Percentiles rank a stretch among this genome's conserved stretches.
Evolutionary conservation across 2,329 filamentous ascomycete genomes (phyloP).

Genomic region (Pseudonectria foliicola): DNA sequence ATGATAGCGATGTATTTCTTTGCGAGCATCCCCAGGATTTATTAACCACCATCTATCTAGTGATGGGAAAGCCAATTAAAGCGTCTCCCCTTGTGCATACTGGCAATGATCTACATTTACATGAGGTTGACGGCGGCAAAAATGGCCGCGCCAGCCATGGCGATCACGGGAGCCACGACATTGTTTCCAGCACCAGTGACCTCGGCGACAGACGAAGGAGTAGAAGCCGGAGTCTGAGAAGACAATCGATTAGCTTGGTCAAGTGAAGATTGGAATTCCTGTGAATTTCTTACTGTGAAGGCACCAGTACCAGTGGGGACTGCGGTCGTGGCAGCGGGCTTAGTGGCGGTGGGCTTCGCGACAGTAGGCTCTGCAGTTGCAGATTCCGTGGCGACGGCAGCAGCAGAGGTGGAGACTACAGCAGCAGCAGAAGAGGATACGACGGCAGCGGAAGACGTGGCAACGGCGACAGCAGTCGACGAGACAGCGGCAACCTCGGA

Average conservation of each 20-base stretch:
- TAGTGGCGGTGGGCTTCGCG: conserved; percentile 1
- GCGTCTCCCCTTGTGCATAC: background rate
- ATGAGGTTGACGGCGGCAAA: conserved; percentile 9
- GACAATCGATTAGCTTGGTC: background rate
- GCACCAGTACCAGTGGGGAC: conserved; percentile 2
- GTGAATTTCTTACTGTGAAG: conserved; percentile 6
- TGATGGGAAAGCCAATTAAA: background rate
- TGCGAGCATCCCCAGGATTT: conserved; percentile 3
- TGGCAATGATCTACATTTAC: conserved; percentile 4
- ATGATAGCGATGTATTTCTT: background rate
- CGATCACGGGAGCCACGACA: conserved; percentile 5
- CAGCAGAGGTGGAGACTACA: conserved; percentile 1
- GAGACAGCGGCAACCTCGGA: conserved; percentile 4
- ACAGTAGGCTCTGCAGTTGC: conserved; percentile 1
- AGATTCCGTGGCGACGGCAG: background rate
- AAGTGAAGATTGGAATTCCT: too few species aligned
- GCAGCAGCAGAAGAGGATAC: conserved; percentile 2
- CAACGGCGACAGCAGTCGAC: background rate
- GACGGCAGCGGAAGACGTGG: conserved; percentile 1
- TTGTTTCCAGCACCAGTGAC: conserved; percentile 7
- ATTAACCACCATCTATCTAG: background rate
- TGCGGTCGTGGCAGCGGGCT: conserved; percentile 1
- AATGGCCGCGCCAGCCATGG: conserved; percentile 7
- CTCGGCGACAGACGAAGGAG: conserved; percentile 5
- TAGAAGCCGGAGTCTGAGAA: conserved; percentile 5